Evolutionary conservation across 2,329 filamentous ascomycete genomes (phyloP), one percentile per base, ranked within the genome.

Genomic region (Alternaria burnsii): DNA sequence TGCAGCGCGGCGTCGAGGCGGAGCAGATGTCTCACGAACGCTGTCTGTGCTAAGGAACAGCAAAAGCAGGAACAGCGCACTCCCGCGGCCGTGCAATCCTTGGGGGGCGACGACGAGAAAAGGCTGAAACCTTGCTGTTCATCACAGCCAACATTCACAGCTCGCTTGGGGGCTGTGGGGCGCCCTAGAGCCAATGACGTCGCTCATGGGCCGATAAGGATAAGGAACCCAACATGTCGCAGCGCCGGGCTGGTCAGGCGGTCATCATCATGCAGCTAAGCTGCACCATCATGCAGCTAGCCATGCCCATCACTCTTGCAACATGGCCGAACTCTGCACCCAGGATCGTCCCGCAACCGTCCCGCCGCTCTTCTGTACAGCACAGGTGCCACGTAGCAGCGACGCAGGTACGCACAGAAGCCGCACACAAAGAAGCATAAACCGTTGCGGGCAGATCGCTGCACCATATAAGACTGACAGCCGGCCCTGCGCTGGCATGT

Each of bases 331-430:
- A 58, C 65, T 59, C 69, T 66, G 67, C 71, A 72, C 71, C 68
- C 71, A 76, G 69, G 75, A 76, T 76, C 75, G 69, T 75, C 74
- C 72, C 73, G 71, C 71, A 66, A 61, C 69, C 74, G 74, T 73
- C 70, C 74, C 74, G 74, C 63, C 60, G 58, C 61, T 63, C 63
- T 71, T 72, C 69, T 74, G 71, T 67, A 66, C 71, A 70, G 70
- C 65, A 75, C 67, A 76, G 74, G 74, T 76, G 75, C 75, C 75
- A 77, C 75, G 75, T 76, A 72, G 72, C 73, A 74, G 67, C 55
- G 62, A 71, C 67, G 70, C 71, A 74, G 73, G 73, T 71, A 73
- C 71, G 66, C 69, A 62, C 62, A 62, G 65, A 67, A 66, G 64
- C 65, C 63, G 73, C 70, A 69, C 70, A 60, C 56, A 63, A 67